Conservation (phyloP, 2,329 filamentous ascomycete species). For the Neodidymelliopsis sp. region DNA sequence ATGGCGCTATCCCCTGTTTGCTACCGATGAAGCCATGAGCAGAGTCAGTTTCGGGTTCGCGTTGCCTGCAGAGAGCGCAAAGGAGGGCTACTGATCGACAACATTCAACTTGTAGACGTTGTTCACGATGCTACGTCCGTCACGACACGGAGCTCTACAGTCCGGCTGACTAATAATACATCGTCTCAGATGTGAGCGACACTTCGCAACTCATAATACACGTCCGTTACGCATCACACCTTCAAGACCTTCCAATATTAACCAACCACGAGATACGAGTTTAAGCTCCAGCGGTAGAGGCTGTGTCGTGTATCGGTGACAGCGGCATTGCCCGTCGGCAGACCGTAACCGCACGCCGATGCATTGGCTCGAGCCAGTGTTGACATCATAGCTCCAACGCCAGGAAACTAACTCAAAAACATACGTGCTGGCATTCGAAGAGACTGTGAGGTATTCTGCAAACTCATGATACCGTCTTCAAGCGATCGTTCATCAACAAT, state of each 20-base stretch:
- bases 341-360: neutral
- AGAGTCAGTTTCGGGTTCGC: slow-evolving; percentile 24
- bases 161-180: slow-evolving; percentile 2
- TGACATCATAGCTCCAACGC: neutral
- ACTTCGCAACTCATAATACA: neutral
- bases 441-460: no score
- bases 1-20: slow-evolving; percentile 29
- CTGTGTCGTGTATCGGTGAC: neutral
- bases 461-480: no score
- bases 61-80: slow-evolving; percentile 2
- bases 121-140: neutral
- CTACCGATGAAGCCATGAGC: slow-evolving; percentile 5
- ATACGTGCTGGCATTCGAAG: no score
- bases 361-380: neutral
- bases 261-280: neutral
- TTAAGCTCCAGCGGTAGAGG: neutral
- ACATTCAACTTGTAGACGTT: neutral
- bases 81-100: neutral
- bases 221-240: neutral
- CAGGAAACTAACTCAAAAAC: no score
- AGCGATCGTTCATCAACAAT: no score
- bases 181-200: neutral
- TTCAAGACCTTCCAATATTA: neutral
- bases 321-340: neutral
- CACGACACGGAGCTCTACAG: neutral